Evolutionary conservation across 2,329 filamentous ascomycete genomes (phyloP).

Genomic region (Fusarium equiseti): DNA sequence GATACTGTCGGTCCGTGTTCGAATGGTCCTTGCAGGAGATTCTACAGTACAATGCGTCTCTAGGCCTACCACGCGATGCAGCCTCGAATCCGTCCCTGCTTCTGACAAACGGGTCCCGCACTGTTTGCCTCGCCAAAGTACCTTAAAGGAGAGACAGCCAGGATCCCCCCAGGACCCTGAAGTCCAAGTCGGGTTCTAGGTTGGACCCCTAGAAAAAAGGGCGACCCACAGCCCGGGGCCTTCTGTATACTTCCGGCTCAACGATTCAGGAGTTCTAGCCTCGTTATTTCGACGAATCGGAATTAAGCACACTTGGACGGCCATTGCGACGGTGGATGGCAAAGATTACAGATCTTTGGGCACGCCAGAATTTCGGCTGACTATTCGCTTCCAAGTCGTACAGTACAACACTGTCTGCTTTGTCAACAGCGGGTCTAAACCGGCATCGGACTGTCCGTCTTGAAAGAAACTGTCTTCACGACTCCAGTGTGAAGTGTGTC

Average conservation of each 20-base stretch:
- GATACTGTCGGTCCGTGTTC: constrained; percentile 21
- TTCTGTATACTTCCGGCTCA: background rate
- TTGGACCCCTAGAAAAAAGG: constrained; percentile 34
- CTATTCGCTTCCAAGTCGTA: constrained; percentile 1
- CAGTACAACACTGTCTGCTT: constrained; percentile 12
- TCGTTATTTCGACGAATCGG: constrained; percentile 32
- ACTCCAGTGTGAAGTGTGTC: constrained; percentile 10
- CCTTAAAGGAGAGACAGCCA: constrained; percentile 17
- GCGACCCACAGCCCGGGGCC: constrained; percentile 14
- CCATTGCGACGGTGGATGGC: constrained; percentile 22
- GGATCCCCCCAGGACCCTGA: constrained; percentile 15
- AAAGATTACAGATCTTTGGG: constrained; percentile 24
- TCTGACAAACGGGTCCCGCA: constrained; percentile 29
- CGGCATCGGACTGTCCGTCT: constrained; percentile 29
- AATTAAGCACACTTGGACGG: constrained; percentile 10
- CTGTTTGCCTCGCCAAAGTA: constrained; percentile 42
- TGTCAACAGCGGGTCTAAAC: constrained; percentile 14
- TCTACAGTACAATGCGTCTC: background rate
- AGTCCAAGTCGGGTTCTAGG: constrained; percentile 3
- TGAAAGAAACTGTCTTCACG: constrained; percentile 12
- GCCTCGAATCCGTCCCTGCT: constrained; percentile 28
- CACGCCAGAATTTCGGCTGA: constrained; percentile 13
- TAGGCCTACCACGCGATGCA: constrained; percentile 17
- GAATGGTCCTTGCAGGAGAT: constrained; percentile 8
- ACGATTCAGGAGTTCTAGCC: constrained; percentile 40